These are phyloP conservation scores for Alternaria arbusti DNA, from an alignment of 2,329 filamentous ascomycete species.

Conservation along the genomic window DNA sequence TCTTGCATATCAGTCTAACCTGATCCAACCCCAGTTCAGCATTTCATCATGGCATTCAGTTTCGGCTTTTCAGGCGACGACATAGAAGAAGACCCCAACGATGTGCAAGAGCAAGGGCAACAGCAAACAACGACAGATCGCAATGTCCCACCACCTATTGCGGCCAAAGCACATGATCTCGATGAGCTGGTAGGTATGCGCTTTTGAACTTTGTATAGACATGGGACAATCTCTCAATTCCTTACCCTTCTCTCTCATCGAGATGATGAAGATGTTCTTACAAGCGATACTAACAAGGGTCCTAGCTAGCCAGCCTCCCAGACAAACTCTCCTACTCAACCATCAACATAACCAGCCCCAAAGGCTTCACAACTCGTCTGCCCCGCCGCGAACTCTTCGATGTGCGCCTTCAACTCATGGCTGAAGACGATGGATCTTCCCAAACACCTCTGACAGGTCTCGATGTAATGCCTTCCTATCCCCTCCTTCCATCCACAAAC, in stretches of 20 bases:
- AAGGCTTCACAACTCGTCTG: slow-evolving; percentile 61
- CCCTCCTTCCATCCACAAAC: not conserved
- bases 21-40: not conserved
- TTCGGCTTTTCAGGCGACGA: slow-evolving; percentile 67
- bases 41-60: slow-evolving; percentile 53
- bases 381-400: slow-evolving; percentile 83
- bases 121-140: slow-evolving; percentile 1
- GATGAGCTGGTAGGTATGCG: slow-evolving; percentile 54
- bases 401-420: slow-evolving; percentile 81
- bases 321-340: slow-evolving; percentile 75
- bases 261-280: accelerated
- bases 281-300: not conserved
- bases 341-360: slow-evolving; percentile 66
- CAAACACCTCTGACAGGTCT: slow-evolving; percentile 39
- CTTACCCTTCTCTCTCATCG: not conserved
- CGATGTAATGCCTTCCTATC: slow-evolving; percentile 7
- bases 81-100: slow-evolving; percentile 58
- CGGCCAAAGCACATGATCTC: slow-evolving; percentile 52
- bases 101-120: slow-evolving; percentile 25
- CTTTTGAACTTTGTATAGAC: not conserved
- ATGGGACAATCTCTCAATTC: not conserved
- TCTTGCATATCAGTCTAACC: not conserved
- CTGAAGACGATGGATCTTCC: slow-evolving; percentile 59
- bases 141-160: slow-evolving; percentile 39
- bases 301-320: slow-evolving; percentile 65